These are phyloP conservation scores for Auxenochlorella pyrenoidosa DNA, from an alignment of 139 green algal genomes.

Conservation along the genomic window DNA sequence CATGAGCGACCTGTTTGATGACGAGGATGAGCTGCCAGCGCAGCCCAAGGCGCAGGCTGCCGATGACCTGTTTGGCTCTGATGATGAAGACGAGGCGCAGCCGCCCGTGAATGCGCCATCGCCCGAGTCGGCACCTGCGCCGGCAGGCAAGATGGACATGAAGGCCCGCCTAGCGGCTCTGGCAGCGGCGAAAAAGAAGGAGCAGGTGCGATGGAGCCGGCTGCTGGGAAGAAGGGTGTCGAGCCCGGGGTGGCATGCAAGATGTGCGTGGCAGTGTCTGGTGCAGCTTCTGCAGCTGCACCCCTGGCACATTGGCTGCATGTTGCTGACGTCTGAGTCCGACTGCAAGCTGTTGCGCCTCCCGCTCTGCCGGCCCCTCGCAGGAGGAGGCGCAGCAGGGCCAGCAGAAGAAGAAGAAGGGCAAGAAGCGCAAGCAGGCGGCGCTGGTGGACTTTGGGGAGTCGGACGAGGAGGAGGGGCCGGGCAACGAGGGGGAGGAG, in stretches of 20 bases:
- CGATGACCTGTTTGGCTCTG: conserved; percentile 24
- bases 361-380: neutral
- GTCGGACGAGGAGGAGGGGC: conserved; percentile 54
- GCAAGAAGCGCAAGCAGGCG: conserved; percentile 22
- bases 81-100: conserved; percentile 7
- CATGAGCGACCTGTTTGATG: neutral
- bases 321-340: neutral
- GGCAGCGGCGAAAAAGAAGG: conserved; percentile 20
- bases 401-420: conserved; percentile 23
- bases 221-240: neutral
- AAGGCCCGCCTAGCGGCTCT: conserved; percentile 13
- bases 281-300: neutral
- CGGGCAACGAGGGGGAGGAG: neutral
- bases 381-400: conserved; percentile 8
- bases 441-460: conserved; percentile 57
- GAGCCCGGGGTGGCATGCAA: no score
- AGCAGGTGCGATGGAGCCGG: neutral
- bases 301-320: neutral
- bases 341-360: neutral
- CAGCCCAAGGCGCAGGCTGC: neutral
- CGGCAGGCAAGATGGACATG: neutral
- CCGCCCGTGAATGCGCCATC: neutral
- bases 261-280: neutral
- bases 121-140: neutral
- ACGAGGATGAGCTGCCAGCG: neutral